Conservation (phyloP, 805 yeast genomes). For the Candida xiaguanensis region DNA sequence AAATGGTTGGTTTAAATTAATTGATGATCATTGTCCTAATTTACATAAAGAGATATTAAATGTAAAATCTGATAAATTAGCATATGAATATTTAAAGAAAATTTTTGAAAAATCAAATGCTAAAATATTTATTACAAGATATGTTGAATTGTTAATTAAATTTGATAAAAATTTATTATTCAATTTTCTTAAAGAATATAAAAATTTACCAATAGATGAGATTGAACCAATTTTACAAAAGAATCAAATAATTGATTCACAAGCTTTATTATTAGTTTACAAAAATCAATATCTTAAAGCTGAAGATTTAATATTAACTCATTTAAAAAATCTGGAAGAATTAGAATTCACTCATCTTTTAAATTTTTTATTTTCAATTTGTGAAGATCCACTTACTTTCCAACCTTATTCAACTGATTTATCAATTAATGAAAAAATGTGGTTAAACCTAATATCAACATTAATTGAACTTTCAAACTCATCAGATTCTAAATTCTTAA, state of each 20-base stretch:
- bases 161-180: slow-evolving; percentile 14
- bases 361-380: slow-evolving; percentile 27
- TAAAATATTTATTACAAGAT: slow-evolving; percentile 12
- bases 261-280: slow-evolving; percentile 27
- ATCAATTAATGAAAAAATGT: slow-evolving; percentile 21
- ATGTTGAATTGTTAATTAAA: slow-evolving; percentile 21
- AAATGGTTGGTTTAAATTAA: slow-evolving; percentile 29
- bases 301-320: slow-evolving; percentile 19
- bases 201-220: slow-evolving; percentile 7
- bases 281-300: slow-evolving; percentile 25
- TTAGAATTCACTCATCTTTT: slow-evolving; percentile 32
- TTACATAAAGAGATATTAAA: slow-evolving; percentile 37
- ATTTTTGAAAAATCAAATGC: slow-evolving; percentile 21
- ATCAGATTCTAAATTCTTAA: slow-evolving; percentile 13
- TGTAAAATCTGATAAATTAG: slow-evolving; percentile 18
- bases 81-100: slow-evolving; percentile 29
- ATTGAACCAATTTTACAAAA: slow-evolving; percentile 12
- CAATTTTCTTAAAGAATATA: slow-evolving; percentile 13
- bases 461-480: slow-evolving; percentile 19
- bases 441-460: slow-evolving; percentile 26
- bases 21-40: slow-evolving; percentile 33
- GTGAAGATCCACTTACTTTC: slow-evolving; percentile 18
- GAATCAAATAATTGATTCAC: slow-evolving; percentile 22
- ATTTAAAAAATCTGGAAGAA: slow-evolving; percentile 14
- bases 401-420: slow-evolving; percentile 10